Evolutionary conservation across 192 early-diverging fungal species (phyloP).

Genomic region (Coemansia sp.): DNA sequence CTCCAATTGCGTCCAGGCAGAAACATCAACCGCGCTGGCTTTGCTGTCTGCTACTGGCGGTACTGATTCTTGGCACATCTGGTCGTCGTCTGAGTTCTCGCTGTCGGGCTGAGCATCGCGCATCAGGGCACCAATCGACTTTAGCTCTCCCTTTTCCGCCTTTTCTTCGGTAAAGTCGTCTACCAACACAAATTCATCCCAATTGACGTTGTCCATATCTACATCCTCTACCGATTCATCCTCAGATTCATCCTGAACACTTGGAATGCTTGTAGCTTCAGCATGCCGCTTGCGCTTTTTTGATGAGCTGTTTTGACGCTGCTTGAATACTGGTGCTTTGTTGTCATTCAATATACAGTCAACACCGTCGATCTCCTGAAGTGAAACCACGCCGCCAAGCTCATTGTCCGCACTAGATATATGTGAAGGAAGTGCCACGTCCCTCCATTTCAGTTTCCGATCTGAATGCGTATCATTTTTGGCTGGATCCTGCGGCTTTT

Average conservation of each 20-base stretch:
- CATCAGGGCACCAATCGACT: slow-evolving; percentile 34
- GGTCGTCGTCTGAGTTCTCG: slow-evolving; percentile 12
- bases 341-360: slow-evolving; percentile 72
- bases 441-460: slow-evolving; percentile 61
- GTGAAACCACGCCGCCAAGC: slow-evolving; percentile 74
- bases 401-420: slow-evolving; percentile 62
- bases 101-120: slow-evolving; percentile 20
- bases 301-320: slow-evolving; percentile 40
- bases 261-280: background rate
- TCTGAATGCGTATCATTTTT: slow-evolving; percentile 7
- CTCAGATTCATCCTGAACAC: background rate
- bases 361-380: slow-evolving; percentile 86
- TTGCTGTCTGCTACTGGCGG: slow-evolving; percentile 8
- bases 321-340: slow-evolving; percentile 60
- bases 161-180: slow-evolving; percentile 78
- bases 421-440: slow-evolving; percentile 50
- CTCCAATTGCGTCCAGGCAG: slow-evolving; percentile 69
- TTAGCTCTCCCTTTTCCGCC: slow-evolving; percentile 35
- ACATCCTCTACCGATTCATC: slow-evolving; percentile 8
- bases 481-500: slow-evolving; percentile 2
- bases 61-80: slow-evolving; percentile 2
- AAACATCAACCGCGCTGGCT: slow-evolving; percentile 54
- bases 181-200: slow-evolving; percentile 63
- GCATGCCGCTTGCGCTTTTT: slow-evolving; percentile 20
- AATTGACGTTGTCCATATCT: slow-evolving; percentile 21